Evolutionary conservation across 1,284 basidiomycete genomes (phyloP), one percentile per base, ranked within the genome.

Genomic region (Phylloboletellus chloephorus): DNA sequence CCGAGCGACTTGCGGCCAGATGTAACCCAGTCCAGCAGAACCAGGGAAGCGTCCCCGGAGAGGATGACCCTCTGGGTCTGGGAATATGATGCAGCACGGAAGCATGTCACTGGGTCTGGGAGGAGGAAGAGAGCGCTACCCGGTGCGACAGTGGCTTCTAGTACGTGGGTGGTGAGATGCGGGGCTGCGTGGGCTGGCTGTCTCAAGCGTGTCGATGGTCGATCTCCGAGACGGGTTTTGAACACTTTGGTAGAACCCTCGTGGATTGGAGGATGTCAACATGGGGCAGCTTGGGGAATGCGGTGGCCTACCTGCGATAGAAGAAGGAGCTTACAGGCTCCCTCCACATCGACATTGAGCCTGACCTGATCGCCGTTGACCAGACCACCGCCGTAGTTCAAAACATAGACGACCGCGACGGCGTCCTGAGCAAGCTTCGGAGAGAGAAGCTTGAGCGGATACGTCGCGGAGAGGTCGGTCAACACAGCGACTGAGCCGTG

Each of bases 191-290:
- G 39, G 17, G 44, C 30, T n/a, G 46, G 37, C 39, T 44, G 46
- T 36, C 47, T 36, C 22, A 45, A 48, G 34, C 62, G 59, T 26
- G 67, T 65, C 21, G 71, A 71, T 39, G 65, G 63, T 17, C 67
- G 69, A 46, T 67, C 67, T 40, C 71, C 76, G 7, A 72, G 64
- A 20, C 89, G 76, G 13, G 72, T 69, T 60, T 89, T 91, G 71
- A 94, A 96, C 17, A 96, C 86, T 61, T 97, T 96, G 10, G 93
- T 96, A 15, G 83, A 88, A n/a, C 91, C 91, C 82, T 94, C 28
- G 53, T 25, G 13, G 12, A 40, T 23, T n/a, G 17, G 32, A 21
- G 13, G 22, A 25, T 21, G 21, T 48, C 37, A 39, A 36, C 33
- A 36, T 20, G 39, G 29, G 7, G 37, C 6, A 13, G 30, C n/a